Evolutionary conservation across 164 flowering plant genomes (phyloP), one percentile per base, ranked within the genome.

Genomic region (Kingdonia uniflora): DNA sequence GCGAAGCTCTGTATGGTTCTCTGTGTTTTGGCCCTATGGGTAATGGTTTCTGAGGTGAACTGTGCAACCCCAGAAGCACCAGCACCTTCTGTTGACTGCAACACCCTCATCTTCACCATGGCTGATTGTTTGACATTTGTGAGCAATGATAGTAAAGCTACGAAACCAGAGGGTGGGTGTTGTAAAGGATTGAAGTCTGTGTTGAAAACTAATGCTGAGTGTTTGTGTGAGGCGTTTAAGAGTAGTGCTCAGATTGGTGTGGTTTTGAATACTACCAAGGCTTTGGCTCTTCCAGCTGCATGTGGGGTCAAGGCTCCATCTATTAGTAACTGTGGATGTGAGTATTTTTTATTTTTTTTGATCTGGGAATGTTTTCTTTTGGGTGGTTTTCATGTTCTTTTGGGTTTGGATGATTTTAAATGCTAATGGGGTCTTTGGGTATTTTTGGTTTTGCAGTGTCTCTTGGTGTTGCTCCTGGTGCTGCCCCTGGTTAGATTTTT

Each of bases 121-220:
- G 44, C 56, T 6, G 56, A 52, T 15, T 52, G 56, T 40, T 25
- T 52, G 11, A 19, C 56, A 15, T 52, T 52, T 40, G 56, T 52
- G 17, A 52, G 29, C 14, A 52, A 39, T 52, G 56, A 43, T 20
- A 39, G 44, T 23, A 21, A 35, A n/a, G 19, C 22, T 22, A 40
- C 5, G 29, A 52, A 52, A 23, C 56, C 56, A 13, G 56, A 52
- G 12, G 56, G 56, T 38, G 56, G 56, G 33, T 52, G 56, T 33
- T 52, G 56, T 40, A 39, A 23, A 17, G 56, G 56, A 24, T 39
- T 52, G 56, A 52, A 52, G 29, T 21, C n/a, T 41, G 56, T 52
- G 15, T 52, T 52, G 56, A 52, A 52, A 25, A 39, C 44, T 0
- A 43, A 39, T 21, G 44, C 56, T 16, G 45, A 39, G 12, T 52